Percentiles rank a stretch among this genome's conserved stretches.
Evolutionary conservation across 768 basidiomycete genomes (phyloP).

Genomic region (Mycena pura): DNA sequence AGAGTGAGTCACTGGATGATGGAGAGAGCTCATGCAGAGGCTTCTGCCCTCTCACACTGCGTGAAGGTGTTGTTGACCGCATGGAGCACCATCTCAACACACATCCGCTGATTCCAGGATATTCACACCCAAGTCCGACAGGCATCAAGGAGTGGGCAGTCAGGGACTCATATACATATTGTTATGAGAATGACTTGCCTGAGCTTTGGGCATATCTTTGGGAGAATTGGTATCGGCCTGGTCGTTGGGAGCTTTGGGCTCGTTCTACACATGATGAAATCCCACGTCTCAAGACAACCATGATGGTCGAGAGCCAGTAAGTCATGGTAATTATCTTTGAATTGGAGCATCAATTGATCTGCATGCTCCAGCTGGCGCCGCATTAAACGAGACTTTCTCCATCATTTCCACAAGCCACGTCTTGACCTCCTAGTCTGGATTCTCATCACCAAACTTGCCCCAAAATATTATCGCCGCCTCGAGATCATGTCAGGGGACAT

Average conservation of each 20-base stretch:
- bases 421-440: conserved; percentile 22
- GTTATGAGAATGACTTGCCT: conserved; percentile 24
- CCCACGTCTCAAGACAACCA: conserved; percentile 35
- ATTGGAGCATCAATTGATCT: neutral
- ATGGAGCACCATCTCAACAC: conserved; percentile 30
- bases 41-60: conserved; percentile 28
- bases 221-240: conserved; percentile 28
- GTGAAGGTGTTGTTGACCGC: conserved; percentile 17
- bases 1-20: too few species aligned
- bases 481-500: neutral
- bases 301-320: conserved; percentile 37
- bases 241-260: conserved; percentile 38
- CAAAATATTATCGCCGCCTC: conserved; percentile 16
- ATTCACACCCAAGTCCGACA: conserved; percentile 23
- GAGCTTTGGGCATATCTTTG: conserved; percentile 34
- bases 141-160: conserved; percentile 34
- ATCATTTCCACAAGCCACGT: conserved; percentile 18
- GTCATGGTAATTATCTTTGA: conserved; percentile 4
- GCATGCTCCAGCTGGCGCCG: conserved; percentile 35
- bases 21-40: conserved; percentile 19
- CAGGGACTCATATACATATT: conserved; percentile 31
- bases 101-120: conserved; percentile 34
- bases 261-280: conserved; percentile 23
- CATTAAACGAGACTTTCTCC: conserved; percentile 39
- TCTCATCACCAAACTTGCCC: conserved; percentile 10